Conservation (phyloP, 345 rosid species). For the Eucalyptus cladocalyx region DNA sequence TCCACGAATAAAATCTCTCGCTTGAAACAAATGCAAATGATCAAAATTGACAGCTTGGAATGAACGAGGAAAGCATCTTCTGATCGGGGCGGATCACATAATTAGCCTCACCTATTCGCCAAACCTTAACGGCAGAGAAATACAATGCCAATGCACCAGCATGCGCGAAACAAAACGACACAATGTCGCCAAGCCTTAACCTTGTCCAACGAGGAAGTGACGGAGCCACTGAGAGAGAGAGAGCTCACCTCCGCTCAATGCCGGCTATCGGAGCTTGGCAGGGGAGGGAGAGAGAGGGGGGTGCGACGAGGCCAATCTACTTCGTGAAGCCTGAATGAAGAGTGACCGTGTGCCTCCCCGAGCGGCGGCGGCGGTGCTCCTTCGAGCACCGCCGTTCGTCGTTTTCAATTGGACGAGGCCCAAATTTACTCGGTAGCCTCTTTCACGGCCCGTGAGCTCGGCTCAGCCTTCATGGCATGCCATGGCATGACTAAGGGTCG, state of each 20-base stretch:
- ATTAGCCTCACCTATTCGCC: neutral
- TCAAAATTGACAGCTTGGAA: neutral
- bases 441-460: neutral
- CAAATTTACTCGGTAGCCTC: neutral
- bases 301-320: neutral
- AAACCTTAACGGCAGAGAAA: neutral
- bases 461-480: neutral
- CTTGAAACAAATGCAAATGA: neutral
- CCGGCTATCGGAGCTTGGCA: neutral
- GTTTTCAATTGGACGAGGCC: neutral
- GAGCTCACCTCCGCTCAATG: neutral
- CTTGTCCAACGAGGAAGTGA: neutral
- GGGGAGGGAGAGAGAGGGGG: neutral
- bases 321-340: neutral
- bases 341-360: neutral
- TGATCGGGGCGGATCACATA: neutral
- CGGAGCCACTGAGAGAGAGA: neutral
- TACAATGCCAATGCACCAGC: neutral
- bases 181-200: neutral
- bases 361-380: neutral
- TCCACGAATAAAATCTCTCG: no score
- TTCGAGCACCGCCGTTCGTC: neutral
- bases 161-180: neutral
- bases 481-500: neutral
- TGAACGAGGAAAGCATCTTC: neutral